A percentile compares a stretch with the other conserved stretches of the same genome.
Conservation (phyloP, 768 basidiomycete genomes). For the Mycena floridula region DNA sequence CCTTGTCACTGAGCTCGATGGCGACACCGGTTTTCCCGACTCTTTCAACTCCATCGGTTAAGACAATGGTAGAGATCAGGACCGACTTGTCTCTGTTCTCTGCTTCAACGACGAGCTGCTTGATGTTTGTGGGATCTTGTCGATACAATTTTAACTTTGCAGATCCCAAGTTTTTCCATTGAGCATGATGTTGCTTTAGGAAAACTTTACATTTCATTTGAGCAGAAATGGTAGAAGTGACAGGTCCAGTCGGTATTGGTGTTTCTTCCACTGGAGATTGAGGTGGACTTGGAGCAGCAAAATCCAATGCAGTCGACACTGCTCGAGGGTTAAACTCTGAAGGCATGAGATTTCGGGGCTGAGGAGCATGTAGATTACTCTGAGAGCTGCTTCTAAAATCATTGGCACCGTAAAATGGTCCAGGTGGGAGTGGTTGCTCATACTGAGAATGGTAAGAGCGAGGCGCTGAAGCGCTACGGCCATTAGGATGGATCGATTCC, state of each 20-base stretch:
- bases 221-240: constrained; percentile 72
- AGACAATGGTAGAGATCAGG: constrained; percentile 91
- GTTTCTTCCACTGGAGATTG: constrained; percentile 64
- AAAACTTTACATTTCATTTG: constrained; percentile 99
- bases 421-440: constrained; percentile 22
- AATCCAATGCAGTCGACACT: constrained; percentile 45
- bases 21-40: constrained; percentile 99
- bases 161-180: constrained; percentile 93
- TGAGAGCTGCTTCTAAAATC: constrained; percentile 29
- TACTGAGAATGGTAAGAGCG: constrained; percentile 51
- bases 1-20: constrained; percentile 89
- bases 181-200: constrained; percentile 90
- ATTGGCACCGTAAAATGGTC: constrained; percentile 10
- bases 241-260: constrained; percentile 51
- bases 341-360: constrained; percentile 52
- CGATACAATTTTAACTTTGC: constrained; percentile 84
- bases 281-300: constrained; percentile 77
- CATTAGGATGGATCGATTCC: background rate
- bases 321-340: constrained; percentile 50
- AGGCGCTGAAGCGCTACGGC: constrained; percentile 33
- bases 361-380: constrained; percentile 32
- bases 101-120: constrained; percentile 93
- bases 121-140: constrained; percentile 81
- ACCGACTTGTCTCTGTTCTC: constrained; percentile 71
- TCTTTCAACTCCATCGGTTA: constrained; percentile 94